Conservation (phyloP, 495 filamentous ascomycete genomes). For the Trypethelium eluteriae region DNA sequence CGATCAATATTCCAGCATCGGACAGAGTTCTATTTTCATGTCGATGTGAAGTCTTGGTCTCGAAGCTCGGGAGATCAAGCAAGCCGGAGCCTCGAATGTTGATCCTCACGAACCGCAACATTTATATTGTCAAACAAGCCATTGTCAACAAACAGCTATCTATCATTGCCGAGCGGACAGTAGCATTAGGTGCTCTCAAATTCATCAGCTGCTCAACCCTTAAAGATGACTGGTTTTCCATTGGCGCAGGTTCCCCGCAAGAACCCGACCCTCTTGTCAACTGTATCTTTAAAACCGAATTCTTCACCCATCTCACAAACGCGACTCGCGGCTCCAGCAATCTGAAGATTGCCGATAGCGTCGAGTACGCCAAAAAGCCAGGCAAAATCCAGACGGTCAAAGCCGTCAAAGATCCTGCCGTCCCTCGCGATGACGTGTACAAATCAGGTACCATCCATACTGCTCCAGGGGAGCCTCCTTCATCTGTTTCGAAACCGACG, state of each 20-base stretch:
- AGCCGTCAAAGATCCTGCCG: conserved; percentile 73
- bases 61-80: conserved; percentile 91
- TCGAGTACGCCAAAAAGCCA: conserved; percentile 98
- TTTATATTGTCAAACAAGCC: conserved; percentile 79
- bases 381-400: conserved; percentile 84
- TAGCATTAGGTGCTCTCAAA: conserved; percentile 80
- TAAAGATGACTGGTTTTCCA: conserved; percentile 93
- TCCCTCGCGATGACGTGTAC: conserved; percentile 70
- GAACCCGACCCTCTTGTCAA: conserved; percentile 86
- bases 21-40: conserved; percentile 84
- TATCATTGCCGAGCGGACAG: conserved; percentile 71
- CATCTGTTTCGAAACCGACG: conserved; percentile 73
- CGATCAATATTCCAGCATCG: conserved; percentile 54
- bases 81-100: conserved; percentile 82
- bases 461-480: conserved; percentile 70
- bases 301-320: conserved; percentile 80
- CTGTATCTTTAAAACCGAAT: conserved; percentile 94
- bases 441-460: conserved; percentile 91
- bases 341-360: conserved; percentile 70
- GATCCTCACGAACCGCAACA: conserved; percentile 74
- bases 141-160: conserved; percentile 72
- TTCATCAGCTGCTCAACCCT: conserved; percentile 68
- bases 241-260: conserved; percentile 78
- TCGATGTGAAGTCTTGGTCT: conserved; percentile 76
- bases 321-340: conserved; percentile 70